phyloP scores from a whole-genome alignment of 441 rosid genomes.

The Gossypium gossypioides region DNA sequence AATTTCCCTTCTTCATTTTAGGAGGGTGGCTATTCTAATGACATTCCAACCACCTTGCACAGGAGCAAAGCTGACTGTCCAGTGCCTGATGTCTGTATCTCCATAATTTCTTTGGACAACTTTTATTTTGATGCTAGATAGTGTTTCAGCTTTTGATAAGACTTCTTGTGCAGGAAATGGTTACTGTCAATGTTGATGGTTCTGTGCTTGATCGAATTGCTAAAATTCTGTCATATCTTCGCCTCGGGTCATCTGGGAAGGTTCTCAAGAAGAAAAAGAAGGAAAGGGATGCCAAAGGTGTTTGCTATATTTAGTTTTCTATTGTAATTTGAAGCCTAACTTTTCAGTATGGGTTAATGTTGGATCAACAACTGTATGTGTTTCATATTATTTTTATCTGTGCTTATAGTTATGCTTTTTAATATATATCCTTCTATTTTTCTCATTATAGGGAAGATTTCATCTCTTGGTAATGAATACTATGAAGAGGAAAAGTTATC shows the following conservation, averaged over 20 bases:
- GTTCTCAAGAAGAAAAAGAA: conserved; percentile 97
- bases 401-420: neutral
- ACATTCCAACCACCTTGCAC: conserved; percentile 86
- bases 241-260: conserved; percentile 97
- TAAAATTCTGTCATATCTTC: conserved; percentile 87
- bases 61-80: conserved; percentile 97
- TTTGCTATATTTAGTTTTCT: conserved; percentile 3
- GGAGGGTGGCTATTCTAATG: conserved; percentile 82
- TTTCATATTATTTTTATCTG: neutral
- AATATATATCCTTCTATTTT: neutral
- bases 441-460: conserved; percentile 39
- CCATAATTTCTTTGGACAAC: neutral
- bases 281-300: conserved; percentile 78
- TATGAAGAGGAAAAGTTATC: conserved; percentile 49
- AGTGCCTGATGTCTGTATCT: conserved; percentile 60
- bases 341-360: neutral
- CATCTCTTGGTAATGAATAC: conserved; percentile 36
- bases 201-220: conserved; percentile 93
- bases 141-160: conserved; percentile 15
- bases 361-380: neutral
- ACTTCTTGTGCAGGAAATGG: conserved; percentile 58
- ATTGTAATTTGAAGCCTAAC: neutral
- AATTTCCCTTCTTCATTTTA: conserved; percentile 16
- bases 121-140: conserved; percentile 15
- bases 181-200: conserved; percentile 82